phyloP scores from a whole-genome alignment of 805 yeast genomes.

The Scheffersomyces spartinae region DNA sequence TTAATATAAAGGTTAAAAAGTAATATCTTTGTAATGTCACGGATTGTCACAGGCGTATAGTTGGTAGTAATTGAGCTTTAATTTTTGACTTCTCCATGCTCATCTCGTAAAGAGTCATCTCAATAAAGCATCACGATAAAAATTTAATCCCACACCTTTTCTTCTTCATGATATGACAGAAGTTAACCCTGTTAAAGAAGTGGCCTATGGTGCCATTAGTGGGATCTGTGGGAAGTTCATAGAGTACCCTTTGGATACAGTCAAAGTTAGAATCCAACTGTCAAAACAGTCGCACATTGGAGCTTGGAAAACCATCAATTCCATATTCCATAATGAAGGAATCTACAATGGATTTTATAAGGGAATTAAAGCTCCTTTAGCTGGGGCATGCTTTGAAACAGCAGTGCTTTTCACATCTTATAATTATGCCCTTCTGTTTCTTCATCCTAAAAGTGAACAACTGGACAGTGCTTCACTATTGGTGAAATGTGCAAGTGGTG shows the following conservation, averaged over 20 bases:
- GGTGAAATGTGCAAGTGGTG: constrained; percentile 47
- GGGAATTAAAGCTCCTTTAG: constrained; percentile 70
- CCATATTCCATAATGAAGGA: constrained; percentile 63
- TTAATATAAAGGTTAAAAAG: too few relatives aligned
- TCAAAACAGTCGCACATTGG: constrained; percentile 37
- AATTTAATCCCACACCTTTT: too few relatives aligned
- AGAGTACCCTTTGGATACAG: constrained; percentile 89
- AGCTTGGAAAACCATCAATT: constrained; percentile 52
- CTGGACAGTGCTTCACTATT: constrained; percentile 4
- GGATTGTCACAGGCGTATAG: too few relatives aligned
- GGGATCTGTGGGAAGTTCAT: constrained; percentile 78
- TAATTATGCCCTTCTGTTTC: constrained; percentile 16
- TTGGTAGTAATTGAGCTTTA: too few relatives aligned
- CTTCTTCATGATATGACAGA: too few relatives aligned
- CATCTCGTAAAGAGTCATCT: too few relatives aligned
- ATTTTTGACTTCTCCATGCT: too few relatives aligned
- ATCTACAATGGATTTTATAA: constrained; percentile 58
- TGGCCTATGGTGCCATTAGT: constrained; percentile 54
- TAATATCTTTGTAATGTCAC: too few relatives aligned
- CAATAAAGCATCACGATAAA: too few relatives aligned
- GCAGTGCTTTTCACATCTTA: constrained; percentile 69
- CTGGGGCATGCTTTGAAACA: constrained; percentile 86
- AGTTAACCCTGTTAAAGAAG: too few relatives aligned
- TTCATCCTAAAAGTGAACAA: neutral
- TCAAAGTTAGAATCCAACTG: constrained; percentile 75